Conservation (phyloP, 306 rosid species). For the Abrus pulchellus region DNA sequence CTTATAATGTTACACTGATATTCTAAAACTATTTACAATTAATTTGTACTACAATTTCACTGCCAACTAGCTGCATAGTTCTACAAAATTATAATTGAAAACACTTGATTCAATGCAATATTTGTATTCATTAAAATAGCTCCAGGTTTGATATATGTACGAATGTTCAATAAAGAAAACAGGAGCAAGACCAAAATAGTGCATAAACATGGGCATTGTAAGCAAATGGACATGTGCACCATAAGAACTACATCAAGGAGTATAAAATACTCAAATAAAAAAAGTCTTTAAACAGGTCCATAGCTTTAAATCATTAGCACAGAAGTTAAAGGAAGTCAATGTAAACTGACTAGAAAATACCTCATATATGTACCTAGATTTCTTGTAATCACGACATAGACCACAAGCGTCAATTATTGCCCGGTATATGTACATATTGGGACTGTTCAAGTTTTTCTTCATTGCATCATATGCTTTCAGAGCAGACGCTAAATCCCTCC, state of each 20-base stretch:
- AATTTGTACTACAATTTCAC: not conserved
- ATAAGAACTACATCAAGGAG: constrained; percentile 13
- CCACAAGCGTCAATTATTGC: constrained; percentile 86
- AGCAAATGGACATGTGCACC: constrained; percentile 5
- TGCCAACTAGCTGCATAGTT: not conserved
- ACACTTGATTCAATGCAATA: not conserved
- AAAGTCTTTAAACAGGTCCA: constrained; percentile 26
- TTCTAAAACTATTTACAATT: not conserved
- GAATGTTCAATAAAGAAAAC: constrained; percentile 15
- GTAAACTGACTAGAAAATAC: constrained; percentile 57
- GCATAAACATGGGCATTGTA: constrained; percentile 3
- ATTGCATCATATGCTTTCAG: constrained; percentile 73
- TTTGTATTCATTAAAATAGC: constrained; percentile 1
- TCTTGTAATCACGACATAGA: constrained; percentile 76
- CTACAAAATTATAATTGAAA: not conserved
- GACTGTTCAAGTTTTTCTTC: constrained; percentile 58
- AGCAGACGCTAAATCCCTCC: constrained; percentile 77
- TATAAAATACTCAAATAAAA: constrained; percentile 38
- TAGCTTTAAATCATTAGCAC: constrained; percentile 11
- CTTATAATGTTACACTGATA: not conserved
- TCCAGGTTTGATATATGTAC: not conserved
- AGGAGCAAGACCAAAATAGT: constrained; percentile 2
- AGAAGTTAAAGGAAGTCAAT: constrained; percentile 41
- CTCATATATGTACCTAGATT: constrained; percentile 93
- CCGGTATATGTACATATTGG: constrained; percentile 87